Evolutionary conservation across 2,329 filamentous ascomycete species (phyloP), one percentile per base, ranked within the genome.

Genomic region (Aaosphaeria arxii): DNA sequence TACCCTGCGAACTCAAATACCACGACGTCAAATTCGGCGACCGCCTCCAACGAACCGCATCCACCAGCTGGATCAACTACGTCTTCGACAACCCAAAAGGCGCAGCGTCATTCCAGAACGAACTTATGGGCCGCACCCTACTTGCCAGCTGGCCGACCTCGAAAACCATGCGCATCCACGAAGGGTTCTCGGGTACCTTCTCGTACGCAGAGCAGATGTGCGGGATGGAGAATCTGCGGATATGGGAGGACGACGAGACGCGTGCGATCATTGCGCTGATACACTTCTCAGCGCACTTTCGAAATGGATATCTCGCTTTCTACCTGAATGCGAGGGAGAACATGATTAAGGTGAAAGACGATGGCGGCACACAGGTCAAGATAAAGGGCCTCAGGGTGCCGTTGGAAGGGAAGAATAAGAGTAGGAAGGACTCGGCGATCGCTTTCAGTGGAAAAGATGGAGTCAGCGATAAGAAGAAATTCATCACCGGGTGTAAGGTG

Each of bases 121-220:
- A 73, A 39, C 61, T 77, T 6, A 75, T 75, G 61, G 74, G 74
- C 30, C 68, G 72, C 31, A 68, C 62, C 5, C 67, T 77, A 6
- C 56, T 77, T 1, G 71, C 67, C 3, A 71, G 68, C 4, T 76
- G 67, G 49, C 65, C 69, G 31, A 76, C 73, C 0, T 68, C 66
- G 31, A 73, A 74, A 47, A 76, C 73, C 1, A 69, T 71, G 32
- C 71, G 75, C 28, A 61, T 74, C 6, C 74, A 75, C 55, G 68
- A 74, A 46, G 74, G 74, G 5, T 43, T 76, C 13, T 59, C 64
- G 17, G 66, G 69, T 1, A 63, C 69, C 0, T 71, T 76, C 45
- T 62, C 71, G 3, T 74, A 75, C 47, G 71, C 75, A 45, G 74
- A 76, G 53, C 74, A 77, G 54, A 74, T 77, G 63, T 75, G 74